Evolutionary conservation across 2,329 filamentous ascomycete genomes (phyloP), one percentile per base, ranked within the genome.

Genomic region (Lachnellula occidentalis): DNA sequence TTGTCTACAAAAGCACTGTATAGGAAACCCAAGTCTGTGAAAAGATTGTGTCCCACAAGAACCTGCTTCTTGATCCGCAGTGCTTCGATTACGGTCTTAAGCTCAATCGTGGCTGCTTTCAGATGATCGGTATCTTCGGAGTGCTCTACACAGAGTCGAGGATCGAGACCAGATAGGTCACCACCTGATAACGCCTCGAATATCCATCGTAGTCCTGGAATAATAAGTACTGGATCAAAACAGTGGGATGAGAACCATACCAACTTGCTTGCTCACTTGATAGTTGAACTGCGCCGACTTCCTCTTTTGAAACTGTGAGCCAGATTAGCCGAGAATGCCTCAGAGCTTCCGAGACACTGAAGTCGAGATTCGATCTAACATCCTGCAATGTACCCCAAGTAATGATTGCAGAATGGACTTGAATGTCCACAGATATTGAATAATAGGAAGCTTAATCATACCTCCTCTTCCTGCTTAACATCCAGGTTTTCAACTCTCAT

Each of bases 1-100:
- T 70, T 58, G 1, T 80, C 81, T 48, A 86, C 73, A 66, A 88
- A 88, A 1, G 76, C 78, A n/a, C 74, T 69, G 66, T 86, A 83
- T 36, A 87, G 69, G 62, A 86, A 86, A 36, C 81, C 76, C 3
- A 88, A 71, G 60, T 88, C 83, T 1, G 78, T 77, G 58, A 87
- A 81, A 55, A 82, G 73, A 61, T 88, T 87, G 69, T 88, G 83
- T 0, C 83, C 83, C 3, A 87, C 74, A 0, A 87, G 62, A 0
- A 82, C 60, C 0, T 69, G 73, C 2, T 56, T 58, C 12, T 60
- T 62, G 1, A 34, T 34, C 45, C 67, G 66, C 2, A 76, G 58
- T 11, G 54, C 53, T 11, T 46, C 34, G 1, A n/a, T 60, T 3
- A 69, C 59, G 14, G 59, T 31, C 17, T 58, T 51, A 21, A 62